Evolutionary conservation across 2,329 filamentous ascomycete species (phyloP).

Genomic region (Sarocladium brachiariae): DNA sequence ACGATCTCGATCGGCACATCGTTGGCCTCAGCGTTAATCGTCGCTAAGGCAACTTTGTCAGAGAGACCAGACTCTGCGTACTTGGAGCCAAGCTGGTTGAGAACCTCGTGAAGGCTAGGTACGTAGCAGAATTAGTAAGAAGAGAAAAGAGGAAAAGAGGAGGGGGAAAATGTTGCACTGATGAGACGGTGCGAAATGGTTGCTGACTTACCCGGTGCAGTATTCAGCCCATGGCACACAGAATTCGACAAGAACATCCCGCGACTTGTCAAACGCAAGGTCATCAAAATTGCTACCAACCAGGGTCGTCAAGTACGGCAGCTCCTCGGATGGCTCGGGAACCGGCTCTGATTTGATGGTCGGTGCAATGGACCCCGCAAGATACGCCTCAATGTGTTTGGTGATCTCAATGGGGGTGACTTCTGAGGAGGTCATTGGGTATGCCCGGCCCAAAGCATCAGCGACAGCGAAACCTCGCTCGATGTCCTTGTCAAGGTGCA

Average conservation of each 20-base stretch:
- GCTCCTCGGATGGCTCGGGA: background rate
- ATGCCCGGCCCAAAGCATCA: background rate
- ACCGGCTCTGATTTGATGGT: slow-evolving; percentile 1
- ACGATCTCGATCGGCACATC: slow-evolving; percentile 1
- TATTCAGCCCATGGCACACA: background rate
- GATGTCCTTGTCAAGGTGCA: background rate
- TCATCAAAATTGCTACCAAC: background rate
- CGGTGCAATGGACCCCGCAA: background rate
- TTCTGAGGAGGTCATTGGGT: background rate
- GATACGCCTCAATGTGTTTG: slow-evolving; percentile 1
- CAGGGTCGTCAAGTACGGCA: background rate
- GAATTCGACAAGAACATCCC: background rate
- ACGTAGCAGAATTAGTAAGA: too few species aligned
- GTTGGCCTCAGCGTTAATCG: background rate
- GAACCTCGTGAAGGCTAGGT: background rate
- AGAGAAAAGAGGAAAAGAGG: too few species aligned
- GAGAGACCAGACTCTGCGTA: background rate
- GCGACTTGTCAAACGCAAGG: background rate
- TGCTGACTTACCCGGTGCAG: background rate
- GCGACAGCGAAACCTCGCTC: background rate
- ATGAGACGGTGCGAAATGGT: background rate
- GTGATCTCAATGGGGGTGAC: background rate
- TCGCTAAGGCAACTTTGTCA: background rate
- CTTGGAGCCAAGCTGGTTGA: background rate
- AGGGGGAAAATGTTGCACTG: too few species aligned